Base-by-base conservation (phyloP, 2,329 filamentous ascomycete genomes). In the Alternaria longipes region DNA sequence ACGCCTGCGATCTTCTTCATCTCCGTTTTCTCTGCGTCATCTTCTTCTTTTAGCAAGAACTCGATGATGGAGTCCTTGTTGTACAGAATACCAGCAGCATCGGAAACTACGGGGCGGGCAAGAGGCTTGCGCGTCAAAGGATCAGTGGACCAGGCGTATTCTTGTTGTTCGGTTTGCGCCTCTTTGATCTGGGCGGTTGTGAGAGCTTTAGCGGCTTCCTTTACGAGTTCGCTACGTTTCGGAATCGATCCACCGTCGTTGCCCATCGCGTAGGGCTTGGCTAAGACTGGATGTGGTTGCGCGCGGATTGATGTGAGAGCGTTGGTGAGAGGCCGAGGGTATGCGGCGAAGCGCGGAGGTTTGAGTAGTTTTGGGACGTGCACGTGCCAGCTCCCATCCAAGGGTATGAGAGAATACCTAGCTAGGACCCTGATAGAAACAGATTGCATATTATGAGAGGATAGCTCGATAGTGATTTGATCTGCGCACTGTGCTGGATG, bases 211-310 rank as follows among this genome's bases (percentile, higher is more conserved):
- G 94, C 93, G 28, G 94, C 93, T 79, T 94, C 91, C 81, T 97
- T 97, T 78, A 99, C 95, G 46, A 99, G 91, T 80, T 99, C 96
- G 74, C 93, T 91, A 32, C 96, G 92, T 65, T 91, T 98, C 5
- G 95, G 95, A 70, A 99, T 99, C 69, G 92, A 89, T 77, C 95
- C 95, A 70, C 95, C 95, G 79, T 99, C 95, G 82, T 99, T 99
- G 78, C 95, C 95, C 95, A 99, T 97, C 71, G 53, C 65, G 30
- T 12, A 38, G 32, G 46, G 32, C 46, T 50, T 50, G 5, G 32
- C 8, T 26, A 22, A 14, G 36, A 26, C 24, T 36, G 32, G 12
- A 45, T 14, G 8, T 36, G 22, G 18, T 42, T 11, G 18, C 55
- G 51, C n/a, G 52, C 41, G 40, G 36, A 40, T 40, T 46, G 59